Evolutionary conservation across 345 rosid genomes (phyloP), one percentile per base, ranked within the genome.

Genomic region (Anastatica hierochuntica): DNA sequence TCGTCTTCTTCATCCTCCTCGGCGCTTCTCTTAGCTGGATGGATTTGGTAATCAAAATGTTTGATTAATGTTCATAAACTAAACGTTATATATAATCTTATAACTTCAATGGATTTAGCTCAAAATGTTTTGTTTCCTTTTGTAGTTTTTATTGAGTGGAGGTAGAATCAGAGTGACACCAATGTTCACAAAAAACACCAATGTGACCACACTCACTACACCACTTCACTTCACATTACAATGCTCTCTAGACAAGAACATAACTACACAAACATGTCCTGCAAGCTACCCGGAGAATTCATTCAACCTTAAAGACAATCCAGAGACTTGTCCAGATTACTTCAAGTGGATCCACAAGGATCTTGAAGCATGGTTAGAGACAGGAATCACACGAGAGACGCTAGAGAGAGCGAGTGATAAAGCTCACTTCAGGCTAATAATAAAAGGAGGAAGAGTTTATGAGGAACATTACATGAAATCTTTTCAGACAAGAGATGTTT

Each of bases 281-380:
- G 12, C 44, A 20, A 67, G 42, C 41, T 60, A 71, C 8, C 31
- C 31, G 1, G 31, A 5, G 8, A 27, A 3, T 1, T 27, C 31
- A 3, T 27, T n/a, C n/a, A n/a, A n/a, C n/a, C n/a, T n/a, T n/a
- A n/a, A n/a, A n/a, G n/a, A n/a, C n/a, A n/a, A n/a, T n/a, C n/a
- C 69, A 7, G 44, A 8, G 19, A 50, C 66, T 34, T 83, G 92
- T 47, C 84, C 92, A 1, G 75, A 76, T 20, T 78, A 80, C 69
- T 83, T 83, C 72, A 61, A 78, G 40, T 83, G 84, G 87, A 83
- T 83, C 56, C 75, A 72, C 38, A 59, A 73, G 43, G 84, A 83
- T 56, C 63, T 83, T 2, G 45, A 39, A 58, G 75, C 69, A 7
- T 83, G 87, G 87, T 60, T 54, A n/a, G 16, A 36, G 3, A 44